A percentile compares a stretch with the other conserved stretches of the same genome.
Evolutionary conservation across 129 eudicot genomes (phyloP).

Genomic region (Flaveria linearis): DNA sequence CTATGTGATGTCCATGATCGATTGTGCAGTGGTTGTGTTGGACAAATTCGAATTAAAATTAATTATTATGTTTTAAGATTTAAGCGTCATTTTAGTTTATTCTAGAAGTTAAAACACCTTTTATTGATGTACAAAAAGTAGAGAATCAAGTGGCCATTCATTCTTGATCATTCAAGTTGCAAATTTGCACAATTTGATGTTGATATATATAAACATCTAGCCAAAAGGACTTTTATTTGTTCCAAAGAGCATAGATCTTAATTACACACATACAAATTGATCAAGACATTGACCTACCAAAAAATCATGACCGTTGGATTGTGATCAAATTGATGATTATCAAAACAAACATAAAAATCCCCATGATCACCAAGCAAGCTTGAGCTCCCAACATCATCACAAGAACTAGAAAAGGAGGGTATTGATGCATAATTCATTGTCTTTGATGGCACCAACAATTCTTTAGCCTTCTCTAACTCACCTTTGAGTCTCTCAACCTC

Average conservation of each 20-base stretch:
- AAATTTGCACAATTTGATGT: conserved; percentile 13
- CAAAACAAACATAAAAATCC: conserved; percentile 39
- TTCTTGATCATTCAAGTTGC: conserved; percentile 22
- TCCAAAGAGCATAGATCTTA: conserved; percentile 23
- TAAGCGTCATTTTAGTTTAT: background rate
- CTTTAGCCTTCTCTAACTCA: conserved; percentile 48
- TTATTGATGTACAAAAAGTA: background rate
- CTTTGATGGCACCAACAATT: conserved; percentile 42
- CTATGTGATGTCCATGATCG: background rate
- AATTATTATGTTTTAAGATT: background rate
- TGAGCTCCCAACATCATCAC: conserved; percentile 58
- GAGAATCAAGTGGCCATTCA: conserved; percentile 14
- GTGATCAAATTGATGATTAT: conserved; percentile 41
- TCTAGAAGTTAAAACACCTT: background rate
- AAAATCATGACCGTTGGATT: conserved; percentile 40
- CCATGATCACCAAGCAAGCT: conserved; percentile 42
- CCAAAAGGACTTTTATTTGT: conserved; percentile 30
- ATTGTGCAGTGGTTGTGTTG: background rate
- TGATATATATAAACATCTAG: conserved; percentile 14
- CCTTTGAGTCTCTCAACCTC: conserved; percentile 51
- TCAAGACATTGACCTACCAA: conserved; percentile 39
- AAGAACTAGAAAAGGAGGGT: conserved; percentile 44
- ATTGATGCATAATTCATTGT: conserved; percentile 33
- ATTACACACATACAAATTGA: conserved; percentile 20
- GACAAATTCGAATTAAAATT: background rate